A percentile compares a stretch with the other conserved stretches of the same genome.
Conservation (phyloP, 139 green algal species). For the Volvox africanus region DNA sequence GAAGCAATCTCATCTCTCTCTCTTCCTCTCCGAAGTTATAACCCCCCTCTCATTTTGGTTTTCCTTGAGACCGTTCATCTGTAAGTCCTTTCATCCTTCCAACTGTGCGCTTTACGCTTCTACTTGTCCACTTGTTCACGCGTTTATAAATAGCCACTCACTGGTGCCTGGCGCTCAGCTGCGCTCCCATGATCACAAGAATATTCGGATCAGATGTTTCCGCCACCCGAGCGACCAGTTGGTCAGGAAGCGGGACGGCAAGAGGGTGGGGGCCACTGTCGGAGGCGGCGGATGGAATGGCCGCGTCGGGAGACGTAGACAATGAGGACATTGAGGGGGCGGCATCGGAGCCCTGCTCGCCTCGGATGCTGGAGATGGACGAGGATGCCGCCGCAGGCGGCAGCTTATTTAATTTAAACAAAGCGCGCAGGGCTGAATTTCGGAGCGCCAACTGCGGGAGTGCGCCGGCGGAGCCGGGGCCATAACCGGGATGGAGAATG, state of each 20-base stretch:
- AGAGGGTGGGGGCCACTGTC: no score
- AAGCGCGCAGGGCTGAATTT: slow-evolving; percentile 26
- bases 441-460: slow-evolving; percentile 44
- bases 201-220: slow-evolving; percentile 54
- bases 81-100: background rate
- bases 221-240: slow-evolving; percentile 28
- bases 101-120: background rate
- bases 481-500: no score
- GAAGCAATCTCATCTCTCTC: background rate
- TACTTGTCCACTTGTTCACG: no score
- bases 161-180: slow-evolving; percentile 39
- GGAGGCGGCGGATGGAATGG: background rate
- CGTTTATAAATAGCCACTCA: background rate
- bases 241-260: background rate
- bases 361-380: background rate
- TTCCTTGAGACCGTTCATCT: background rate
- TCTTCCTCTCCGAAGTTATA: background rate
- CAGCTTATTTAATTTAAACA: background rate
- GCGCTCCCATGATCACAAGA: slow-evolving; percentile 67
- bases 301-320: no score
- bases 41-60: background rate
- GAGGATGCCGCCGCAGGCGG: background rate
- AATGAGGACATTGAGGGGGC: background rate
- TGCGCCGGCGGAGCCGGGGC: background rate
- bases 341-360: background rate